Evolutionary conservation across 2,329 filamentous ascomycete species (phyloP), one percentile per base, ranked within the genome.

Genomic region (Dendryphion nanum): DNA sequence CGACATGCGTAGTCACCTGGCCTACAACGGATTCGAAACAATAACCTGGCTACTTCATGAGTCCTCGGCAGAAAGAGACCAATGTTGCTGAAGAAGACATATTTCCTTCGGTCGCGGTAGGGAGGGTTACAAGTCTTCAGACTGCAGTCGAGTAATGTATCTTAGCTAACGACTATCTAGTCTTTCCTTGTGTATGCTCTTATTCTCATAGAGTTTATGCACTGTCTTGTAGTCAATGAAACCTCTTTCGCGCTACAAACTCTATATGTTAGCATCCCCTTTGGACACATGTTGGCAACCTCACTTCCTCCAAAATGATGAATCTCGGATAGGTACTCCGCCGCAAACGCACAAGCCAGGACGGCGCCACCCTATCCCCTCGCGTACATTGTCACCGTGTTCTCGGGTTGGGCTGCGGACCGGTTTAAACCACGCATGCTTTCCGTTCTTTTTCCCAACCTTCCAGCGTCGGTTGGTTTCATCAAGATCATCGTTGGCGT

Each of bases 401-500:
- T 42, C 40, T 34, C 40, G 13, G 42, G 37, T n/a, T 38, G 40
- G 32, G 41, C 32, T 28, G 40, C 47, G 17, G 47, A 50, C 36
- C 38, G 41, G 6, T 37, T 39, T 31, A 24, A 44, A 26, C 35
- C 44, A 30, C 41, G 47, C 37, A 43, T 43, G 35, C 37, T 42
- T 24, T 45, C 42, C 17, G 40, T 42, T 24, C 18, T 50, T 5
- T 23, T 48, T 7, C 37, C 37, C 26, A 37, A 43, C 28, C 15
- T 31, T 29, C 31, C 63, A 14, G 51, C 57, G 23, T 66, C 67
- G 63, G 47, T 69, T 10, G 55, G 66, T 4, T 64, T 67, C 1
- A 67, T 64, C 6, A 63, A 69, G 6, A 63, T 72, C 4, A 65
- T 67, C 8, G 62, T 61, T 24, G 60, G 62, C 19, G 69, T 63